Base-by-base conservation (phyloP, 441 rosid genomes). In the Populus hybrid region DNA sequence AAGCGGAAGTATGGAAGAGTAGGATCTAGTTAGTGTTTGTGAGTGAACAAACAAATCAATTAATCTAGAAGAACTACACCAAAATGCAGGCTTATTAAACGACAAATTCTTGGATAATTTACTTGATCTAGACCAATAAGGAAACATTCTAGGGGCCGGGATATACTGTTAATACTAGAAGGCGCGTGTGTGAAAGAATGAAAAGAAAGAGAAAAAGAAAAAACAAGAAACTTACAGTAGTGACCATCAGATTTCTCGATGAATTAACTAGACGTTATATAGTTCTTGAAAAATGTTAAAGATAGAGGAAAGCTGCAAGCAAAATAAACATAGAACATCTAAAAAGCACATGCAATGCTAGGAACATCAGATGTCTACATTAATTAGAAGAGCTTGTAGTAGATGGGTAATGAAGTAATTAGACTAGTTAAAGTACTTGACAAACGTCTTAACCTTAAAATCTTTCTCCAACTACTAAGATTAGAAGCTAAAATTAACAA, bases 391-490 rank as follows among this genome's bases (percentile, higher is more conserved):
- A 53, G 35, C 36, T 80, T 9, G 28, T 28, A n/a, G 72, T 9
- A 24, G 72, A 53, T 50, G n/a, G 72, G 78, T 74, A 64, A 66
- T 75, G 68, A 42, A 40, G 73, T 36, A 56, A 74, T 64, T 64
- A 64, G 20, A 50, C 33, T 45, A 33, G 71, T 33, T 63, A 50
- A 73, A 61, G 26, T 61, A 81, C 68, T 31, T 61, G 50, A 45
- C 23, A 45, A 7, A 2, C 59, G 14, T 64, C 67, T 33, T 65
- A 9, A 64, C 50, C 74, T 64, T 11, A 1, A 69, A 53, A 6
- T 66, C n/a, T 70, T 71, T 71, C n/a, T 64, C 16, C 50, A 59
- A 12, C 26, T 23, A 14, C 7, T 72, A 40, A 40, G 61, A 66
- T 24, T 23, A 75, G 65, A 64, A 35, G 26, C 71, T 33, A 31